Conservation (phyloP, 805 yeast genomes). For the Candida peoriensis region DNA sequence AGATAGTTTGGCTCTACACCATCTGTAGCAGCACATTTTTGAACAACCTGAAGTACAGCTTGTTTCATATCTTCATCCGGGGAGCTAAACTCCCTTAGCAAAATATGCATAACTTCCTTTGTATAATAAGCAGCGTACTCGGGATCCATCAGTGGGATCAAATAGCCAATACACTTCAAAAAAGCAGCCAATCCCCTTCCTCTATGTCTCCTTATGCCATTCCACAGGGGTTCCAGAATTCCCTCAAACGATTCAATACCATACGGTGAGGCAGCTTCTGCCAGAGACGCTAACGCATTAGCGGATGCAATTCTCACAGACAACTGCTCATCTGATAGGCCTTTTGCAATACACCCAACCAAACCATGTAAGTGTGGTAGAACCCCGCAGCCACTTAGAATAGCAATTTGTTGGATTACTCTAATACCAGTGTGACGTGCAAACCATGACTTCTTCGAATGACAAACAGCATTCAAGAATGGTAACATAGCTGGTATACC, state of each 20-base stretch:
- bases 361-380: constrained; percentile 68
- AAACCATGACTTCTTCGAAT: constrained; percentile 71
- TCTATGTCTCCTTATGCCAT: constrained; percentile 68
- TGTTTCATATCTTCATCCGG: constrained; percentile 87
- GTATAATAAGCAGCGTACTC: constrained; percentile 79
- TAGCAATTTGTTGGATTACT: constrained; percentile 70
- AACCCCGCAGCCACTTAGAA: constrained; percentile 62
- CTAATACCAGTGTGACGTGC: constrained; percentile 82
- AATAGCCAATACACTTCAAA: constrained; percentile 68
- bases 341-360: constrained; percentile 53
- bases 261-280: constrained; percentile 79
- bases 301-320: constrained; percentile 71
- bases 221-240: constrained; percentile 71
- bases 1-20: constrained; percentile 49
- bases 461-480: constrained; percentile 74
- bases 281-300: constrained; percentile 63
- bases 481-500: constrained; percentile 74
- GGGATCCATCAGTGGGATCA: constrained; percentile 82
- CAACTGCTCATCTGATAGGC: constrained; percentile 61
- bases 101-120: constrained; percentile 60
- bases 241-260: constrained; percentile 84
- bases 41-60: constrained; percentile 64
- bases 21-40: constrained; percentile 57
- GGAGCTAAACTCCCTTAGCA: constrained; percentile 67
- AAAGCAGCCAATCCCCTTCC: constrained; percentile 76